Evolutionary conservation across 2,329 filamentous ascomycete genomes (phyloP).

Genomic region (Colletotrichum sp.): DNA sequence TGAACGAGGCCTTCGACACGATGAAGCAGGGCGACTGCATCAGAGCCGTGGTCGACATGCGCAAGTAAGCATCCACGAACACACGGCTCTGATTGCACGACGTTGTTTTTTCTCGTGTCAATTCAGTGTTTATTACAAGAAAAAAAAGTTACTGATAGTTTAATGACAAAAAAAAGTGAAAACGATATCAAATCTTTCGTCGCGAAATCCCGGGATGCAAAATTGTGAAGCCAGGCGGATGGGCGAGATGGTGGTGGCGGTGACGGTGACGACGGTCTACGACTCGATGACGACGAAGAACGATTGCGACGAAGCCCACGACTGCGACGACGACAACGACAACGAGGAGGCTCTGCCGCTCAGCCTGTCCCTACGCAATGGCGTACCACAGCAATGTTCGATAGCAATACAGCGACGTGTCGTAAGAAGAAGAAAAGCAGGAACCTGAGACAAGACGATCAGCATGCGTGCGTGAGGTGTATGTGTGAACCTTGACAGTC

Average conservation of each 20-base stretch:
- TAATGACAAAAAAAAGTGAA: constrained; percentile 20
- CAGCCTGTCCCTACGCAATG: background rate
- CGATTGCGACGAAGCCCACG: background rate
- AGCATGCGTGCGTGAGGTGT: background rate
- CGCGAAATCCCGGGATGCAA: background rate
- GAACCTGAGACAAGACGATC: background rate
- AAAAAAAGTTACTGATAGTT: constrained; percentile 21
- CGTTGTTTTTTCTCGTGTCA: background rate
- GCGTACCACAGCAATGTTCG: background rate
- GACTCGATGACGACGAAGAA: background rate
- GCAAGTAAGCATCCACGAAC: constrained; percentile 28
- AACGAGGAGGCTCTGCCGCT: background rate
- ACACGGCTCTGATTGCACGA: constrained; percentile 11
- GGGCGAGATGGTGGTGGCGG: background rate
- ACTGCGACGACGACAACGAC: background rate
- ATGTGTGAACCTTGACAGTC: background rate
- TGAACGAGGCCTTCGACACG: constrained; percentile 88
- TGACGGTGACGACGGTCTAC: background rate
- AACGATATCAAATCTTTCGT: background rate
- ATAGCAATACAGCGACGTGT: background rate
- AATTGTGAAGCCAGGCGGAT: constrained; percentile 18
- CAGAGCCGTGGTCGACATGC: constrained; percentile 83
- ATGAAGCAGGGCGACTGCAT: constrained; percentile 99
- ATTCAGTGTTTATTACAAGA: background rate
- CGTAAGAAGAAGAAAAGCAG: background rate